phyloP scores from a whole-genome alignment of 208 protist species.

The Lotmaria passim region DNA sequence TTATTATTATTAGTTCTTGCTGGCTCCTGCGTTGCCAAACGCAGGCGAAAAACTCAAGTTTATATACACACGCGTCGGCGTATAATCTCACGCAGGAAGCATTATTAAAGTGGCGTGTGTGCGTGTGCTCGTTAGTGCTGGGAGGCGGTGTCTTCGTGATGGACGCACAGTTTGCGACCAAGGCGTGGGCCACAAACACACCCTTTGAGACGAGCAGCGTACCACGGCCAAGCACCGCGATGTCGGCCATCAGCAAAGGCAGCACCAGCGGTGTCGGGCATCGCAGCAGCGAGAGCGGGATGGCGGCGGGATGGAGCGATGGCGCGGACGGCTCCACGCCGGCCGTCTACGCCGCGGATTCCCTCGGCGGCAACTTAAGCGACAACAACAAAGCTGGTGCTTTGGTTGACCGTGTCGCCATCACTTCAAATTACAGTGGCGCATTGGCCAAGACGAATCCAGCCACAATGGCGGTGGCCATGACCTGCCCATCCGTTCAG shows the following conservation, averaged over 20 bases:
- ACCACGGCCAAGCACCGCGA: not conserved
- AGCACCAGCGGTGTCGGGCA: conserved; percentile 9
- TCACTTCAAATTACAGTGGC: too few relatives aligned
- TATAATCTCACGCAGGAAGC: too few relatives aligned
- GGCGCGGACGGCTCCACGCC: conserved; percentile 13
- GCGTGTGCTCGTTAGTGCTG: too few relatives aligned
- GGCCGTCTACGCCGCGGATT: not conserved
- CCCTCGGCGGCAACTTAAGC: not conserved
- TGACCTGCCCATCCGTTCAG: conserved; percentile 5
- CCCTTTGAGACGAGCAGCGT: conserved; percentile 10
- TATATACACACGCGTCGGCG: too few relatives aligned
- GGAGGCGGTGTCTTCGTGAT: too few relatives aligned
- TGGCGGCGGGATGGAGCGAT: conserved; percentile 7
- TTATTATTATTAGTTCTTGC: too few relatives aligned
- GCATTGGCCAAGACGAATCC: conserved; percentile 1
- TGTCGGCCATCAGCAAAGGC: conserved; percentile 19
- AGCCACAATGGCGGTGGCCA: conserved; percentile 6
- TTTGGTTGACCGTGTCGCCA: not conserved
- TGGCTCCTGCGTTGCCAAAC: too few relatives aligned
- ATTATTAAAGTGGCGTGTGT: too few relatives aligned
- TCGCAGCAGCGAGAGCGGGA: conserved; percentile 11
- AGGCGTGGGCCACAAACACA: conserved; percentile 18
- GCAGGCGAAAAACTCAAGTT: too few relatives aligned
- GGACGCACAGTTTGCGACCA: conserved; percentile 13
- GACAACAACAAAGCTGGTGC: not conserved